Base-by-base conservation (phyloP, 192 early-diverging fungal genomes). In the Oehlia diaphana region DNA sequence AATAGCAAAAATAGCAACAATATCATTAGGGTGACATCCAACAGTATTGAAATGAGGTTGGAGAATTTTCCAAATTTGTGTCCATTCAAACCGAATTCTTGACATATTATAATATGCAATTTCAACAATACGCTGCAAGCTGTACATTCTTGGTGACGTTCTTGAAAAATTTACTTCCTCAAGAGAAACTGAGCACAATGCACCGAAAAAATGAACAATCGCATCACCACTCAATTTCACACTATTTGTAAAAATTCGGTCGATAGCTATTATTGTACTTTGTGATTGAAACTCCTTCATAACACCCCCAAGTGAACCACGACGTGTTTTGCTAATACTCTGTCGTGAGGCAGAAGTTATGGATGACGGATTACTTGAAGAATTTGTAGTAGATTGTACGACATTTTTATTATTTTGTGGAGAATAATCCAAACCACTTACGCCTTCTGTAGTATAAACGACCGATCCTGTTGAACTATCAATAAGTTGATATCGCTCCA, bases 81-180 rank as follows among this genome's bases (percentile, higher is more conserved):
- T 91, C 96, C 96, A 98, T 80, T 96, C 95, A 80, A 95, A 94
- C 71, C 96, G 90, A 84, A 98, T 98, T 75, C 96, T 93, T 53
- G 88, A 89, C 95, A 98, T 96, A 83, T 98, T 98, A 87, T 98
- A 98, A 87, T 98, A 94, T 10, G 95, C 91, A 80, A 98, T 95
- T 86, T 98, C 96, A 16, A 98, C 94, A 77, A 98, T 94, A 77
- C 95, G 94, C 81, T 95, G 96, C 67, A 98, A 84, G 76, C 94
- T 92, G 83, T 94, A 98, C 93, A 96, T 92, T 47, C 96, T 84
- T 62, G 95, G 93, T 9, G 86, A 82, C 39, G 79, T 80, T 3
- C 86, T 80, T 14, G 90, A 90, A 8, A 86, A 88, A 26, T 94
- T 89, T 31, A 97, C 93, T 83, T 98, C 96, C 70, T 95, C 92